Conservation (phyloP, 352 stramenopile genomes). For the Globisporangium paddicum region DNA sequence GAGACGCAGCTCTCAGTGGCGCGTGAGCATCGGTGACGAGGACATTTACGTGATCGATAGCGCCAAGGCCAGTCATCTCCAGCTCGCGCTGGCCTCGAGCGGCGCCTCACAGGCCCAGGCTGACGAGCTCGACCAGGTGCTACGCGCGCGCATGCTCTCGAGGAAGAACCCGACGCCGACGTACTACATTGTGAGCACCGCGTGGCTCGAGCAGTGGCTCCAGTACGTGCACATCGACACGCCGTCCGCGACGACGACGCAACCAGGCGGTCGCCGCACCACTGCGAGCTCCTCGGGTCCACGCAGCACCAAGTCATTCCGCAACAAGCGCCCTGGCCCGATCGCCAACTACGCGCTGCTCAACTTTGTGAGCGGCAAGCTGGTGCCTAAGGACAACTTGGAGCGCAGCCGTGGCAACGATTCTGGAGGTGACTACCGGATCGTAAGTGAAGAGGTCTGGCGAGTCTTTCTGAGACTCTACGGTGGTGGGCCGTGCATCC, state of each 20-base stretch:
- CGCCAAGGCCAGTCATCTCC: neutral
- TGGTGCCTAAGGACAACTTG: slow-evolving; percentile 39
- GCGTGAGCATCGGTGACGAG: slow-evolving; percentile 5
- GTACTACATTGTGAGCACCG: slow-evolving; percentile 52
- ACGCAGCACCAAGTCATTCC: slow-evolving; percentile 3
- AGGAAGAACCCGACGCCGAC: slow-evolving; percentile 12
- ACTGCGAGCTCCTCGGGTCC: slow-evolving; percentile 2
- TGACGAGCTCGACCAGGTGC: slow-evolving; percentile 55
- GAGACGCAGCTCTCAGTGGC: neutral
- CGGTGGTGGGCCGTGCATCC: slow-evolving; percentile 59
- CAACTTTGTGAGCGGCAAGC: slow-evolving; percentile 58
- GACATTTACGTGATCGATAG: slow-evolving; percentile 17
- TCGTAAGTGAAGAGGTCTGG: slow-evolving; percentile 71
- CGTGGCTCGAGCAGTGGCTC: slow-evolving; percentile 66
- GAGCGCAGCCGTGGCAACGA: slow-evolving; percentile 35
- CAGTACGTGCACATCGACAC: slow-evolving; percentile 55
- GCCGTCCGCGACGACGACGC: neutral
- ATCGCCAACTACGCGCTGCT: slow-evolving; percentile 66
- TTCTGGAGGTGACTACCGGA: slow-evolving; percentile 41
- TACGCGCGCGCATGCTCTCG: slow-evolving; percentile 36
- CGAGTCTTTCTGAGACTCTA: slow-evolving; percentile 52
- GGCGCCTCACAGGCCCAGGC: slow-evolving; percentile 1
- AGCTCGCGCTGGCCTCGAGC: neutral
- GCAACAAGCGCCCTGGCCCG: slow-evolving; percentile 34
- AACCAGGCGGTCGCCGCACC: neutral